Evolutionary conservation across 2,329 filamentous ascomycete genomes (phyloP).

Genomic region (Corinectria fuckeliana): DNA sequence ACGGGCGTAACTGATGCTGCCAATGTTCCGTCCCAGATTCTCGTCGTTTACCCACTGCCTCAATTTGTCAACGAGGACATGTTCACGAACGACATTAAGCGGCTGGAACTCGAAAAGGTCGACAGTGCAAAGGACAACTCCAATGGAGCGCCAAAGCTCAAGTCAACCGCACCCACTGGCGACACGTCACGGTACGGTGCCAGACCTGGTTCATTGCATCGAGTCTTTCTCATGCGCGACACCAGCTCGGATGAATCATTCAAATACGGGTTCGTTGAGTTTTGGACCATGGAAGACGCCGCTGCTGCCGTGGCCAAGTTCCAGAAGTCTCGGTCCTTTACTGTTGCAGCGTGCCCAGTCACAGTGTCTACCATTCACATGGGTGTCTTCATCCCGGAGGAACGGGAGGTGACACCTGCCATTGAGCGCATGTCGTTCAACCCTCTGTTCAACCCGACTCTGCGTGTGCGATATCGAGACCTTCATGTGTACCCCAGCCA

Average conservation of each 20-base stretch:
- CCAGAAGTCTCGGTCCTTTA: constrained; percentile 75
- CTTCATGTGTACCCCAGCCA: constrained; percentile 74
- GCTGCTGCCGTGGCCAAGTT: constrained; percentile 76
- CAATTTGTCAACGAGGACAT: constrained; percentile 74
- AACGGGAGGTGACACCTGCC: constrained; percentile 61
- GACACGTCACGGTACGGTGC: constrained; percentile 71
- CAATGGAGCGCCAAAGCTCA: constrained; percentile 59
- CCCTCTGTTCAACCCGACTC: constrained; percentile 70
- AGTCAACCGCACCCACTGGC: constrained; percentile 62
- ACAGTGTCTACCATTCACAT: constrained; percentile 78
- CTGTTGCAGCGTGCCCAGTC: constrained; percentile 76
- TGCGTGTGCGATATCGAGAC: constrained; percentile 80
- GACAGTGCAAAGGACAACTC: constrained; percentile 53
- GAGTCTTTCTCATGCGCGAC: constrained; percentile 79
- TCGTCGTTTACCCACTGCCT: constrained; percentile 76
- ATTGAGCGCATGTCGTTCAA: constrained; percentile 71
- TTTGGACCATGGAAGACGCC: constrained; percentile 77
- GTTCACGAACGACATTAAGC: constrained; percentile 74
- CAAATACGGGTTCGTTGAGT: constrained; percentile 86
- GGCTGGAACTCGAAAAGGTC: constrained; percentile 70
- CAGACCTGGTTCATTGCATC: constrained; percentile 74
- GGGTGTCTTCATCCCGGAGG: constrained; percentile 82
- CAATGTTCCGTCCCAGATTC: constrained; percentile 72
- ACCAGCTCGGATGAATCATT: constrained; percentile 74
- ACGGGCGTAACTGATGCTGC: constrained; percentile 58